Evolutionary conservation across 257 asterid genomes (phyloP), one percentile per base, ranked within the genome.

Genomic region (Linaria vulgaris): DNA sequence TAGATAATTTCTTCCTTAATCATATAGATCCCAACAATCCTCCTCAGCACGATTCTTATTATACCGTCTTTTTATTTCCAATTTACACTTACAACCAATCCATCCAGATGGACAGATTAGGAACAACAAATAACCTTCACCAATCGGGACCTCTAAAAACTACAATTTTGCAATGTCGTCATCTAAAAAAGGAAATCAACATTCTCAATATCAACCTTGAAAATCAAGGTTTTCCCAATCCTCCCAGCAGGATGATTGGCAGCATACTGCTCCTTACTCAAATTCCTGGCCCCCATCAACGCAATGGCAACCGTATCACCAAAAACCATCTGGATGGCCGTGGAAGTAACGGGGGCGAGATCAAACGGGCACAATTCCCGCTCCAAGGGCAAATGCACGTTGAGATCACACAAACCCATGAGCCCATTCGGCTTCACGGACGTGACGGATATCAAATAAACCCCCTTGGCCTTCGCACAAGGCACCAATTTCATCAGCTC

Each of bases 301-400:
- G 96, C 96, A 65, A 88, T 86, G 15, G 95, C 95, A 10, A 88
- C 96, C 1, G 96, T 91, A 69, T 91, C 98, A 63, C 96, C 98
- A 45, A 82, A 82, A 43, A 82, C 80, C 87, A 82, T 78, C 84
- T 82, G 82, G 69, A 78, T 82, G 72, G 87, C 84, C 52, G 87
- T 78, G 51, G 87, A 82, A 11, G 87, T 82, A 56, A 82, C 87
- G 52, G 87, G 98, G 11, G 98, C 98, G 73, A 91, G 82, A 82
- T 85, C 96, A 50, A 91, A 88, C 19, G 98, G 96, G 30, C 98
- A 91, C 78, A 91, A 75, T 51, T 91, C 98, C 5, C 84, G 69
- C 88, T 88, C 90, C 52, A 91, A 65, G 34, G 98, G 98, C 85
- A 92, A 83, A 83, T 92, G 92, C 82, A 92, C 94, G 54, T 87